These are phyloP conservation scores for Colletotrichum echinochloae DNA, from an alignment of 2,329 filamentous ascomycete species.

Conservation along the genomic window DNA sequence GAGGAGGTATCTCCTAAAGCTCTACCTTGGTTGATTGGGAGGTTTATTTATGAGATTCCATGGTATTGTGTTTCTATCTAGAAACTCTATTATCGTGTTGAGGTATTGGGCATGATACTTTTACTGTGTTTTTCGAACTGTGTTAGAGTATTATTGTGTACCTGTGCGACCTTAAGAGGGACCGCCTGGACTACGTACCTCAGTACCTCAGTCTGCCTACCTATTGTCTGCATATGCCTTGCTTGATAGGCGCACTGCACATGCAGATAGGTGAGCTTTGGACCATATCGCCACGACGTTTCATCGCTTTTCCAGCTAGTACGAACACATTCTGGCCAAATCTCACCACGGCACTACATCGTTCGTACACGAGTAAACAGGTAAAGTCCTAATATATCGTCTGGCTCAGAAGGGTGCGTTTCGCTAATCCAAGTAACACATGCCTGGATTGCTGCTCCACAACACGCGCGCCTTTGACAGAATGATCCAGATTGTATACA, in stretches of 20 bases:
- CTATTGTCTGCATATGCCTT: background rate
- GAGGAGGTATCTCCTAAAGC: too few relatives aligned
- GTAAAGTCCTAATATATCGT: background rate
- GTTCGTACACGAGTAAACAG: background rate
- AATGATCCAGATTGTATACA: slow-evolving; percentile 2
- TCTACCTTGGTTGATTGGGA: too few relatives aligned
- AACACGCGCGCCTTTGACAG: background rate
- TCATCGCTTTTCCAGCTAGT: background rate
- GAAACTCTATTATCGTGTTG: too few relatives aligned
- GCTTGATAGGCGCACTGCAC: background rate
- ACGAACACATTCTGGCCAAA: background rate
- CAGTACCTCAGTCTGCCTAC: too few relatives aligned
- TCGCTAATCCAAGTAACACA: background rate
- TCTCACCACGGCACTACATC: background rate
- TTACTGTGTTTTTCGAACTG: too few relatives aligned
- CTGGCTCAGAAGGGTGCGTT: background rate
- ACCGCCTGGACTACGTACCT: too few relatives aligned
- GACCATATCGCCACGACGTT: background rate
- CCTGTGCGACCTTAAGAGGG: too few relatives aligned
- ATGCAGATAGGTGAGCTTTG: slow-evolving; percentile 4
- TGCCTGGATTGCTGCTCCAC: background rate
- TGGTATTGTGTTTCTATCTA: too few relatives aligned
- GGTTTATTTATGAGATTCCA: too few relatives aligned
- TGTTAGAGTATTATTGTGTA: too few relatives aligned
- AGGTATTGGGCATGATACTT: too few relatives aligned